Percentiles rank a stretch among this genome's conserved stretches.
Evolutionary conservation across 441 rosid species (phyloP).

Genomic region (Brassica balearica): DNA sequence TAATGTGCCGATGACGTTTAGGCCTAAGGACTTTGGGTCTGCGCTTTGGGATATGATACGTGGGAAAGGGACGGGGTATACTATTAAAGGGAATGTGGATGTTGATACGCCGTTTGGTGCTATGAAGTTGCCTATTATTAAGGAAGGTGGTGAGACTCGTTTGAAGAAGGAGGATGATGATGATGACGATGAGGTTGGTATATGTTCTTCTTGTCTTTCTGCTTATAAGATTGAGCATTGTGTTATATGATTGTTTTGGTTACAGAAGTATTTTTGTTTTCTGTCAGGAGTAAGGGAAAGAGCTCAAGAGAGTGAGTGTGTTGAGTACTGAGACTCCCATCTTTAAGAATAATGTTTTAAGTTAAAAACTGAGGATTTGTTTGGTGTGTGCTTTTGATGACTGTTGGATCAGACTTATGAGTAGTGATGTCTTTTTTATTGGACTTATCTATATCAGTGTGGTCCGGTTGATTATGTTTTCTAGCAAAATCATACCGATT

Average conservation of each 20-base stretch:
- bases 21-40: slow-evolving; percentile 94
- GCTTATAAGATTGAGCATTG: background rate
- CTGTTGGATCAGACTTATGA: slow-evolving; percentile 32
- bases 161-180: slow-evolving; percentile 85
- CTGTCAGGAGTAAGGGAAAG: slow-evolving; percentile 27
- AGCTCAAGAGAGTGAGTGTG: slow-evolving; percentile 16
- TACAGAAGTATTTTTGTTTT: background rate
- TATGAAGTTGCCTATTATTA: slow-evolving; percentile 90
- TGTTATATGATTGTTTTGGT: background rate
- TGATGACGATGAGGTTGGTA: slow-evolving; percentile 51
- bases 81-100: slow-evolving; percentile 78
- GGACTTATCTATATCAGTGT: slow-evolving; percentile 22
- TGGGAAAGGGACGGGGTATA: slow-evolving; percentile 90
- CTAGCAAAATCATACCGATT: too few relatives aligned
- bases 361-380: slow-evolving; percentile 23
- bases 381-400: slow-evolving; percentile 22
- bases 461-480: slow-evolving; percentile 14
- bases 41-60: slow-evolving; percentile 99
- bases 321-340: background rate
- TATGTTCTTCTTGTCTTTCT: slow-evolving; percentile 3
- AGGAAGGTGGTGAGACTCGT: slow-evolving; percentile 89
- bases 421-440: slow-evolving; percentile 12
- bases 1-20: slow-evolving; percentile 78
- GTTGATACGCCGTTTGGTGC: slow-evolving; percentile 93
- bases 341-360: background rate